Evolutionary conservation across 371 early-diverging fungal species (phyloP), one percentile per base, ranked within the genome.

Genomic region (Mucor plumbeus): DNA sequence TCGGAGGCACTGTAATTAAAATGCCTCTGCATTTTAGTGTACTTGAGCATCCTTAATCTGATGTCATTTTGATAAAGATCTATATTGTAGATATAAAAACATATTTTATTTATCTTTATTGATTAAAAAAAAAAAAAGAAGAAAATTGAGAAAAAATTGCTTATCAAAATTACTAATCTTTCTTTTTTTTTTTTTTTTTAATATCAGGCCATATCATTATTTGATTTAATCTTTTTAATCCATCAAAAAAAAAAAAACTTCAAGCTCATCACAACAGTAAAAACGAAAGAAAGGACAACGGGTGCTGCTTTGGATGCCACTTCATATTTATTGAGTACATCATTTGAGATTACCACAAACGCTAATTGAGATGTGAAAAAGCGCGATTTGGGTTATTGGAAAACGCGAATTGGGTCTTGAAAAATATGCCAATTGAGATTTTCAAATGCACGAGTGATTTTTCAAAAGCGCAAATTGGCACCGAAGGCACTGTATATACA

Each of bases 11-110:
- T 48, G 19, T 41, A 33, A n/a, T 61, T 61, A 14, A 61, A 50
- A 50, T 61, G 62, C 62, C 61, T 59, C 40, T 41, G 50, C 0
- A 50, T 50, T 50, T 48, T 26, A 50, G 50, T 19, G 50, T 50
- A 38, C 38, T 21, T 19, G 11, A 19, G 21, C 7, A 41, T 15
- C 3, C 60, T 17, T 34, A 31, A 44, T 17, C 61, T 61, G 61
- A 61, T 61, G 44, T 61, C 61, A 47, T 61, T 44, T 17, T 50
- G 50, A 50, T 50, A 10, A 50, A 19, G 8, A 50, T 50, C 21
- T 50, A 19, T 50, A 50, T 26, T 9, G 21, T 21, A 21, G 9
- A n/a, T 26, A 50, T 50, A 4, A 0, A 19, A 26, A 26, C 26
- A 26, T 1, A 26, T 26, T 26, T 48, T 48, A 17, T 19, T 19